Percentiles rank a stretch among this genome's conserved stretches.
phyloP scores from a whole-genome alignment of 441 rosid species.

The Metrosideros polymorpha region DNA sequence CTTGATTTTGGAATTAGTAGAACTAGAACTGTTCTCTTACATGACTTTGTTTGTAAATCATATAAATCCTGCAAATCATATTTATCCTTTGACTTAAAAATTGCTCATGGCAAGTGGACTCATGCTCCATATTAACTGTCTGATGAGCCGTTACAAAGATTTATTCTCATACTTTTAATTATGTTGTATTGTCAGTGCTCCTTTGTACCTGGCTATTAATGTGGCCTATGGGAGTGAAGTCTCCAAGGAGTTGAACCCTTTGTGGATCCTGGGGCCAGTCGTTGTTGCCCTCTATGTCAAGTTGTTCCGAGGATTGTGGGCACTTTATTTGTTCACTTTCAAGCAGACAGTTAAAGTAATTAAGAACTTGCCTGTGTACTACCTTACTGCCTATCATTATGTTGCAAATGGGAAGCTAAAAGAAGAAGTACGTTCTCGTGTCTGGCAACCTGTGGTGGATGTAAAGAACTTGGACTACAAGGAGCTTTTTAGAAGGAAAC shows the following conservation, averaged over 20 bases:
- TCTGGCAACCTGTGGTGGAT: conserved; percentile 48
- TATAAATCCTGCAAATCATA: neutral
- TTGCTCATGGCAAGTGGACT: neutral
- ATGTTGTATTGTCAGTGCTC: conserved; percentile 43
- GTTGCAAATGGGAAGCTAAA: conserved; percentile 57
- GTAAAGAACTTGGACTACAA: conserved; percentile 60
- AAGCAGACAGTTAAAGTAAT: conserved; percentile 45
- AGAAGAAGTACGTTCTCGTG: conserved; percentile 29
- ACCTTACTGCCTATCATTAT: conserved; percentile 35
- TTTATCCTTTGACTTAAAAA: neutral
- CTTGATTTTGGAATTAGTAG: neutral
- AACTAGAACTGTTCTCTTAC: neutral
- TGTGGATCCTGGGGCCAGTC: conserved; percentile 85
- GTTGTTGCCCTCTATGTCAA: conserved; percentile 58
- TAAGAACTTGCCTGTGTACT: conserved; percentile 55
- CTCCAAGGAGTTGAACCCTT: conserved; percentile 69
- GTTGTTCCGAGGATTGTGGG: conserved; percentile 55
- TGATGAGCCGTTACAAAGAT: neutral
- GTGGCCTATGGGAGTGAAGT: conserved; percentile 56
- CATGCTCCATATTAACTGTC: neutral
- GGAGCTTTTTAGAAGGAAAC: conserved; percentile 41
- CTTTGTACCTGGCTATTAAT: conserved; percentile 57
- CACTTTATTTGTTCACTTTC: conserved; percentile 74
- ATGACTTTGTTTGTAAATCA: neutral
- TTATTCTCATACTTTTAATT: neutral